These are phyloP conservation scores for Haematococcus sp. DNA, from an alignment of 139 green algal species.

Conservation along the genomic window DNA sequence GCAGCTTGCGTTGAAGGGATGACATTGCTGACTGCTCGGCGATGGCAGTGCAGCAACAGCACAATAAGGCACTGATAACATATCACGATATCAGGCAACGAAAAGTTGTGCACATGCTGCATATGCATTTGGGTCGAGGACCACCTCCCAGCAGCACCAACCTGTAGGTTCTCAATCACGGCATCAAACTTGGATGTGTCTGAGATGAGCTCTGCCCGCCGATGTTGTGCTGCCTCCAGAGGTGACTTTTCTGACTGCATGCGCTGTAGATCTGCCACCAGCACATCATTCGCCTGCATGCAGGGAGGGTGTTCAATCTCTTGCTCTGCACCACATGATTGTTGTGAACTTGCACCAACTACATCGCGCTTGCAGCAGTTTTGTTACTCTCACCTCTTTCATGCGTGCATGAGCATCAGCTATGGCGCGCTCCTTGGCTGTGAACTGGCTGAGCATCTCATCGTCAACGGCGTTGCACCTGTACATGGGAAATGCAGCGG, in stretches of 20 bases:
- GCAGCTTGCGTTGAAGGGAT: slow-evolving; percentile 56
- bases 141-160: background rate
- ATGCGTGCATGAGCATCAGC: slow-evolving; percentile 11
- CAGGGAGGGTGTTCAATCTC: no score
- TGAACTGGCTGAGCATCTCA: slow-evolving; percentile 54
- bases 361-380: no score
- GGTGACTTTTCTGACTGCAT: slow-evolving; percentile 58
- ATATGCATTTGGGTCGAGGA: no score
- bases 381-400: background rate
- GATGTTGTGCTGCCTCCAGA: slow-evolving; percentile 50
- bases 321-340: no score
- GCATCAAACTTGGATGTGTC: slow-evolving; percentile 56
- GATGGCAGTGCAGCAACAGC: no score
- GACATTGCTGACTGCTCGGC: slow-evolving; percentile 46
- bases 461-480: slow-evolving; percentile 58
- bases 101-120: no score
- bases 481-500: background rate
- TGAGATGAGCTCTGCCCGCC: slow-evolving; percentile 24
- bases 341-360: no score
- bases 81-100: no score
- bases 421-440: slow-evolving; percentile 27
- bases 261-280: slow-evolving; percentile 42
- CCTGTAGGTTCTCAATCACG: slow-evolving; percentile 65
- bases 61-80: no score
- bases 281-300: slow-evolving; percentile 20